Base-by-base conservation (phyloP, 352 stramenopile genomes). In the Globisporangium perplexum region DNA sequence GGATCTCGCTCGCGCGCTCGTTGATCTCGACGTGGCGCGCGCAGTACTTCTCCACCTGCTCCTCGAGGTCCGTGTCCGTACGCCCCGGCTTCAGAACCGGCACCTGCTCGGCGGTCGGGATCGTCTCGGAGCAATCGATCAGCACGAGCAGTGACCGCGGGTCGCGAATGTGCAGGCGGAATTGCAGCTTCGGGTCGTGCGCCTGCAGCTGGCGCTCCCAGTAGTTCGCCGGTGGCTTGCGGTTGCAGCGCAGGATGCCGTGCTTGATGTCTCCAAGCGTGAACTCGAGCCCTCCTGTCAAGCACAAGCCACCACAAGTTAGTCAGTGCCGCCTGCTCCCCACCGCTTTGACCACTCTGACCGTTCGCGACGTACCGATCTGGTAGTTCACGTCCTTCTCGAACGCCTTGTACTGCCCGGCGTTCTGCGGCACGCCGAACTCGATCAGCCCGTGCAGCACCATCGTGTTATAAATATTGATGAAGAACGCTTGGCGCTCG, bases 401-500 rank as follows among this genome's bases (percentile, higher is more conserved):
- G 55, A 95, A 95, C 20, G 82, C 71, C 46, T 81, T 83, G 69
- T 88, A 91, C 60, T 93, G 82, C 4, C 78, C 81, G 5, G 83
- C 68, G 41, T 90, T 95, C 59, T 95, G 80, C n/a, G 84, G 84
- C 33, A 89, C 69, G 24, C 82, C 82, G 44, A 95, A 90, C 62
- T 93, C 84, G 51, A 95, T 81, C 30, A 93, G 66, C 10, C 82
- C 84, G 51, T 95, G 84, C 26, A 95, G 71, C 45, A 91, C 84
- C 84, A 93, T 93, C 2, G 77, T 79, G 59, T 95, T 95, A 71
- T 93, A 93, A 48, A 93, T 71, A 67, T 95, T 95, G 75, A 95
- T 93, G 53, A 95, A 95, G 53, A 95, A 95, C 2, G 83, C 76
- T 52, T 93, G 84, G 6, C 83, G 82, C 44, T 93, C 84, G 55